Evolutionary conservation across 306 rosid genomes (phyloP).

Genomic region (Dryas octopetala): DNA sequence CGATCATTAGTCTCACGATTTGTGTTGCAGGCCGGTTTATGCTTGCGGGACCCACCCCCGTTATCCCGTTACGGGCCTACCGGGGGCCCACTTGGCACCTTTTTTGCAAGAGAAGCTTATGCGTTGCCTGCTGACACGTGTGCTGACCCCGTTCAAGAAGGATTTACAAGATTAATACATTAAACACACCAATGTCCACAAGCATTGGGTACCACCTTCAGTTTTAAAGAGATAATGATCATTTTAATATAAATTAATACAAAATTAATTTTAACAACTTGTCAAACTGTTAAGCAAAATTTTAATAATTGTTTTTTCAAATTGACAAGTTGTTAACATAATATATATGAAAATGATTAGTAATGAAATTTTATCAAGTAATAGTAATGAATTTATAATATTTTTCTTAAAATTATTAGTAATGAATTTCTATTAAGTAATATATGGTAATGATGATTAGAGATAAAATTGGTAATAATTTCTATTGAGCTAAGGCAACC

Average conservation of each 20-base stretch:
- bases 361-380: too few relatives aligned
- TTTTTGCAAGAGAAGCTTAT: conserved; percentile 23
- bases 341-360: too few relatives aligned
- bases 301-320: too few relatives aligned
- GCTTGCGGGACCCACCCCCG: conserved; percentile 41
- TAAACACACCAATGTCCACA: not conserved
- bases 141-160: not conserved
- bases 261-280: too few relatives aligned
- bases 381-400: not conserved
- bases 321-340: too few relatives aligned
- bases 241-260: too few relatives aligned
- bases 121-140: conserved; percentile 34
- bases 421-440: not conserved
- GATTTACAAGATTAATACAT: not conserved
- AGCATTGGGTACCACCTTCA: not conserved
- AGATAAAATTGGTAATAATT: not conserved
- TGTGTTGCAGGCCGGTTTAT: conserved; percentile 35
- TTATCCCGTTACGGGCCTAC: conserved; percentile 16
- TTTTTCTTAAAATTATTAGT: not conserved
- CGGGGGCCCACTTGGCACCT: conserved; percentile 1
- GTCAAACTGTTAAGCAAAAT: too few relatives aligned
- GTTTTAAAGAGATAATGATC: too few relatives aligned
- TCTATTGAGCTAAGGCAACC: conserved; percentile 30
- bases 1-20: conserved; percentile 48
- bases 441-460: too few relatives aligned